Evolutionary conservation across 257 asterid species (phyloP).

Genomic region (Hygrophila difformis): DNA sequence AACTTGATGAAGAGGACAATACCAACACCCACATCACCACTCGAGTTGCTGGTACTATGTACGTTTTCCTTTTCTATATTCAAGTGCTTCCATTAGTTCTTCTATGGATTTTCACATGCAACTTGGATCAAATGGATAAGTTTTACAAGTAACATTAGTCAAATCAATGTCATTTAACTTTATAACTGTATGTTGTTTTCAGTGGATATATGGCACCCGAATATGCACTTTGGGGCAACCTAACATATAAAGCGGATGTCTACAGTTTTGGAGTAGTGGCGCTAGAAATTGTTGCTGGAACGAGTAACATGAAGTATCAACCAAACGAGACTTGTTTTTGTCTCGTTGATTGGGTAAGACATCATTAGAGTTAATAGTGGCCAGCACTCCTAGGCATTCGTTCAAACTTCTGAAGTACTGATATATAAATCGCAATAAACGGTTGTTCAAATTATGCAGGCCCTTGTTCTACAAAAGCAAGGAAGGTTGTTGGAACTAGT

Average conservation of each 20-base stretch:
- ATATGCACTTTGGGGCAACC: constrained; percentile 4
- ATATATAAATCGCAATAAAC: background rate
- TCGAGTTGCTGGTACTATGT: constrained; percentile 4
- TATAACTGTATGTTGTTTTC: background rate
- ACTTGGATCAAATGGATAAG: too few relatives aligned
- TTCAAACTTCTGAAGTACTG: background rate
- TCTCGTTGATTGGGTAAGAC: constrained; percentile 6
- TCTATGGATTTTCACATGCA: too few relatives aligned
- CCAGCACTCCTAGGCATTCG: background rate
- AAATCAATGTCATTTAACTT: too few relatives aligned
- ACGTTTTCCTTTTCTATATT: background rate
- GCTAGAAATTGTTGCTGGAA: constrained; percentile 6
- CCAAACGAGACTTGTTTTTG: background rate
- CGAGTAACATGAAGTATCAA: background rate
- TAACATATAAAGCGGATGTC: constrained; percentile 7
- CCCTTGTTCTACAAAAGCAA: constrained; percentile 4
- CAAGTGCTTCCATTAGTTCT: background rate
- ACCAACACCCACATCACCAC: constrained; percentile 5
- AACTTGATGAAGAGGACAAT: constrained; percentile 11
- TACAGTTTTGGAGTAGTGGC: constrained; percentile 8
- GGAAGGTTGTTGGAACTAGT: constrained; percentile 28
- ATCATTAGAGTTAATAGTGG: too few relatives aligned
- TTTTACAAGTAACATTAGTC: too few relatives aligned
- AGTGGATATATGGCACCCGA: constrained; percentile 13
- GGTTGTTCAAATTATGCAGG: background rate